phyloP scores from a whole-genome alignment of 345 rosid genomes.

The Pugionium cornutum region DNA sequence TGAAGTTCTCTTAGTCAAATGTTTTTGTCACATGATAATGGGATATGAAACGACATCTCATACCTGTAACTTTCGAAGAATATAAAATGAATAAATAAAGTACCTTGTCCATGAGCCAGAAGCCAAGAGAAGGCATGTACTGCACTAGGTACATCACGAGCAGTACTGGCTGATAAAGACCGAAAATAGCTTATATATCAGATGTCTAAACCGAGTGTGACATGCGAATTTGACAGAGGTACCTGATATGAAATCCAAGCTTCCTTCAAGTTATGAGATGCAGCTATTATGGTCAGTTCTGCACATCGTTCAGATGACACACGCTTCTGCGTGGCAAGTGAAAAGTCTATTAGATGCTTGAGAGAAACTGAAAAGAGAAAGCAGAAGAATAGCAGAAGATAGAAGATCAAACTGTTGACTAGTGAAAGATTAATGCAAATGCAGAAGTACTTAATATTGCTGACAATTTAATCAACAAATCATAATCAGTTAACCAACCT shows the following conservation, averaged over 20 bases:
- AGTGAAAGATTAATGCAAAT: neutral
- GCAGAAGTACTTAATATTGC: neutral
- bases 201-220: neutral
- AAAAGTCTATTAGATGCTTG: conserved; percentile 13
- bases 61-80: too few relatives aligned
- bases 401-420: conserved; percentile 2
- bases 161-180: conserved; percentile 74
- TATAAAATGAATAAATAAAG: conserved; percentile 9
- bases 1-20: too few relatives aligned
- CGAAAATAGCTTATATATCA: neutral
- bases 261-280: conserved; percentile 82
- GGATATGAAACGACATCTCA: too few relatives aligned
- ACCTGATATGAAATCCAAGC: conserved; percentile 98
- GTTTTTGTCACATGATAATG: too few relatives aligned
- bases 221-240: conserved; percentile 12
- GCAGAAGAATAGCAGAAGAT: neutral
- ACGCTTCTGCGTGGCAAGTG: conserved; percentile 55
- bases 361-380: neutral
- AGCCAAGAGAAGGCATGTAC: conserved; percentile 80
- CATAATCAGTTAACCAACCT: conserved; percentile 44
- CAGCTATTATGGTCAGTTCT: conserved; percentile 79
- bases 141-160: conserved; percentile 89
- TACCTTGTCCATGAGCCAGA: conserved; percentile 98
- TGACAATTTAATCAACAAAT: neutral
- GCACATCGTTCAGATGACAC: conserved; percentile 85